Base-by-base conservation (phyloP, 2,329 filamentous ascomycete genomes). In the Ophiostoma piceae region DNA sequence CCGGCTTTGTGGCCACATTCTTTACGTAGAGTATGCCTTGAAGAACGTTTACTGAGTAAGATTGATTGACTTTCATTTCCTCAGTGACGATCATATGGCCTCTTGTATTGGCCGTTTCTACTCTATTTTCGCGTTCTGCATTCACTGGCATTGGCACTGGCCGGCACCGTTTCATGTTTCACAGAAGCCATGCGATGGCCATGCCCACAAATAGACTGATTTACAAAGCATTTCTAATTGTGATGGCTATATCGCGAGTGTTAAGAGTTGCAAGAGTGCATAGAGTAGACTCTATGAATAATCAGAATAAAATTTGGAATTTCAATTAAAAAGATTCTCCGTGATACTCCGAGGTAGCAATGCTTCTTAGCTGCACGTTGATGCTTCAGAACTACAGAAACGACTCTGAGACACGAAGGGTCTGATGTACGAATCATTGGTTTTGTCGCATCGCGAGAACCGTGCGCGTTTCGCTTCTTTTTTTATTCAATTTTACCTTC, bases 341-440 rank as follows among this genome's bases (percentile, higher is more conserved):
- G 26, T 22, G 57, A 62, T 32, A 16, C 26, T 32, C 22, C 26
- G 12, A 62, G 11, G 57, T 32, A 32, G 57, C 57, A 62, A 32
- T 26, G 26, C 2, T 16, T 47, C 43, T 47, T 47, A 32, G 26
- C 22, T 57, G 51, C 22, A 22, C 11, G 22, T 62, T 62, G 9
- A 35, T 62, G 57, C 57, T 62, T 62, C 57, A 62, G 14, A 62
- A 16, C 57, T 26, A 32, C 57, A 62, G 57, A 62, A 62, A 62
- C 57, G 57, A 62, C 57, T 32, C 26, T 62, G 57, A 62, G 57
- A 62, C 57, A 62, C 5, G 14, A 16, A 62, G 57, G 26, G 57
- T 62, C 57, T 62, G 57, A 62, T 62, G 57, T 32, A 62, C 26
- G 16, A 62, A 26, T 7, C 57, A 62, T 14, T 29, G 57, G 57